These are phyloP conservation scores for Mycena pura DNA, from an alignment of 768 basidiomycete species.

Conservation along the genomic window DNA sequence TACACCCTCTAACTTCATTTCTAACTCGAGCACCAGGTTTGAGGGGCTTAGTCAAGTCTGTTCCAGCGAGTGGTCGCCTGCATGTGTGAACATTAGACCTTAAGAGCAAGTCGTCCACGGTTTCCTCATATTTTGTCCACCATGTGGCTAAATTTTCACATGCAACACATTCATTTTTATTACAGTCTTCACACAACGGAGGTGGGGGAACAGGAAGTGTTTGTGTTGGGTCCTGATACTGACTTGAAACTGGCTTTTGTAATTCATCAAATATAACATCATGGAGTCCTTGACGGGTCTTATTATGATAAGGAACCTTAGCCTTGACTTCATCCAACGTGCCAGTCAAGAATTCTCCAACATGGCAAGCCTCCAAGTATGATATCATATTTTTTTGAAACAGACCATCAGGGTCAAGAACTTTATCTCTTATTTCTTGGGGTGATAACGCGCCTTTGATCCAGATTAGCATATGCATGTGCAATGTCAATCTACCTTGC, in stretches of 20 bases:
- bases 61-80: not conserved
- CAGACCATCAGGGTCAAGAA: constrained; percentile 28
- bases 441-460: constrained; percentile 34
- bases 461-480: constrained; percentile 46
- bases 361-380: constrained; percentile 40
- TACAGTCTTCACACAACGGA: not conserved
- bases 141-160: constrained; percentile 25
- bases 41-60: constrained; percentile 10
- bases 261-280: not conserved
- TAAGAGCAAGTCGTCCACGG: constrained; percentile 37
- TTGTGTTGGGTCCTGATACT: constrained; percentile 31
- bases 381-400: constrained; percentile 36
- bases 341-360: constrained; percentile 39
- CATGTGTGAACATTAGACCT: constrained; percentile 40
- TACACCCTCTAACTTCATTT: constrained; percentile 32
- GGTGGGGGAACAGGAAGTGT: constrained; percentile 34
- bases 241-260: not conserved
- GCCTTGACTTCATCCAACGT: constrained; percentile 23
- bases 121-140: constrained; percentile 23
- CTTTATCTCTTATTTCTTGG: constrained; percentile 36
- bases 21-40: constrained; percentile 7
- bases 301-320: not conserved
- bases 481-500: constrained; percentile 44
- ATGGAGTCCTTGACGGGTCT: not conserved
- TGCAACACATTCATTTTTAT: constrained; percentile 27